Evolutionary conservation across 306 rosid species (phyloP).

Genomic region (Prunus armeniaca): DNA sequence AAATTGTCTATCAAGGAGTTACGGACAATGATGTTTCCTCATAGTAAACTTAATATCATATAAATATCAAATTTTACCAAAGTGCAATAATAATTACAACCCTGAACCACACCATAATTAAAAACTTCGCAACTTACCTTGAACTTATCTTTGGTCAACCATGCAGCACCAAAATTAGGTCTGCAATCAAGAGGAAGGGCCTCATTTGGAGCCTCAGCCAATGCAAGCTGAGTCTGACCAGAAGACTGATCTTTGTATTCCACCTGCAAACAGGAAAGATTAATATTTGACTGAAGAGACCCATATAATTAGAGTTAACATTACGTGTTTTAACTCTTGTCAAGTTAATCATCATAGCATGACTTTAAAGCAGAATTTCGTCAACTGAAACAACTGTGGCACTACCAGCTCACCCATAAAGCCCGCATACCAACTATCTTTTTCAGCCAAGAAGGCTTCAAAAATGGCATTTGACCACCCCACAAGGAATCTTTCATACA

Average conservation of each 20-base stretch:
- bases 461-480: background rate
- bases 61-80: background rate
- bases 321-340: background rate
- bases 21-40: background rate
- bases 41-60: background rate
- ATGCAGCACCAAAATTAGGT: constrained; percentile 90
- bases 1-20: constrained; percentile 13
- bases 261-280: constrained; percentile 50
- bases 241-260: constrained; percentile 76
- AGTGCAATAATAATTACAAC: constrained; percentile 10
- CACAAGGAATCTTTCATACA: background rate
- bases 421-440: background rate
- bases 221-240: constrained; percentile 62
- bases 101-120: constrained; percentile 6
- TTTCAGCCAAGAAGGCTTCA: background rate
- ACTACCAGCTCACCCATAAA: background rate
- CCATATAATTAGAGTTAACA: background rate
- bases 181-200: constrained; percentile 96
- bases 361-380: background rate
- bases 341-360: background rate
- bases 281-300: constrained; percentile 12
- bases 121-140: constrained; percentile 50
- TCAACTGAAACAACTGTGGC: background rate
- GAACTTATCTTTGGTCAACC: constrained; percentile 84
- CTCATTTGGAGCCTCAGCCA: constrained; percentile 92